Evolutionary conservation across 306 rosid species (phyloP).

Genomic region (Quercus ilex): DNA sequence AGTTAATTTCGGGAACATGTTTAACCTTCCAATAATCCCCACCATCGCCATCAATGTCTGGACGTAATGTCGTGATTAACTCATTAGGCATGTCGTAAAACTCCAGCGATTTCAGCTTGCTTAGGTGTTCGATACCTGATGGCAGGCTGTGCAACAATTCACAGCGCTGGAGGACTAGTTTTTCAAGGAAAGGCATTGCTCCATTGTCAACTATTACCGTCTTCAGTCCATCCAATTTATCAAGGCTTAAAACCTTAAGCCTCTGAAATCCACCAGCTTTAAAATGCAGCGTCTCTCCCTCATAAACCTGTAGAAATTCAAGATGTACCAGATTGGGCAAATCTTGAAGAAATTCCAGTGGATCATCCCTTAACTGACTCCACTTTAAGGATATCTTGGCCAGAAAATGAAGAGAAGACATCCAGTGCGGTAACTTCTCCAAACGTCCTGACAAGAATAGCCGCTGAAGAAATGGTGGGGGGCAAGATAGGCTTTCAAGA

Average conservation of each 20-base stretch:
- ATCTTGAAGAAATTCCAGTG: slow-evolving; percentile 26
- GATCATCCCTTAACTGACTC: slow-evolving; percentile 33
- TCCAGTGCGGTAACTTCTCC: slow-evolving; percentile 33
- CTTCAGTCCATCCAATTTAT: slow-evolving; percentile 47
- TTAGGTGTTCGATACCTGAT: slow-evolving; percentile 52
- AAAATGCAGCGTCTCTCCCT: slow-evolving; percentile 47
- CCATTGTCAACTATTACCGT: slow-evolving; percentile 42
- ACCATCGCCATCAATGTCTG: slow-evolving; percentile 28
- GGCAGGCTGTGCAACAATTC: slow-evolving; percentile 45
- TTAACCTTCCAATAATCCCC: slow-evolving; percentile 48
- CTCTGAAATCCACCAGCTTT: slow-evolving; percentile 46
- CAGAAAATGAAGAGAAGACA: slow-evolving; percentile 22
- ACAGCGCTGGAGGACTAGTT: slow-evolving; percentile 51
- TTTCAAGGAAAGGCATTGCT: slow-evolving; percentile 65
- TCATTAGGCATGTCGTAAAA: slow-evolving; percentile 68
- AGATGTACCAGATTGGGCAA: slow-evolving; percentile 49
- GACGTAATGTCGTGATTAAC: slow-evolving; percentile 42
- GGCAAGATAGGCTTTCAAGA: slow-evolving; percentile 15
- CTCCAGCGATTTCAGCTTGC: slow-evolving; percentile 46
- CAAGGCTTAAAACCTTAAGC: slow-evolving; percentile 61
- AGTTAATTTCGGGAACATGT: slow-evolving; percentile 53
- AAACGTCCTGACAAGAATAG: slow-evolving; percentile 31
- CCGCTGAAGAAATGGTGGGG: slow-evolving; percentile 33
- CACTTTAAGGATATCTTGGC: slow-evolving; percentile 23
- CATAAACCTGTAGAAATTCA: slow-evolving; percentile 48